Base-by-base conservation (phyloP, 805 yeast species). In the Hanseniaspora hatyaiensis region DNA sequence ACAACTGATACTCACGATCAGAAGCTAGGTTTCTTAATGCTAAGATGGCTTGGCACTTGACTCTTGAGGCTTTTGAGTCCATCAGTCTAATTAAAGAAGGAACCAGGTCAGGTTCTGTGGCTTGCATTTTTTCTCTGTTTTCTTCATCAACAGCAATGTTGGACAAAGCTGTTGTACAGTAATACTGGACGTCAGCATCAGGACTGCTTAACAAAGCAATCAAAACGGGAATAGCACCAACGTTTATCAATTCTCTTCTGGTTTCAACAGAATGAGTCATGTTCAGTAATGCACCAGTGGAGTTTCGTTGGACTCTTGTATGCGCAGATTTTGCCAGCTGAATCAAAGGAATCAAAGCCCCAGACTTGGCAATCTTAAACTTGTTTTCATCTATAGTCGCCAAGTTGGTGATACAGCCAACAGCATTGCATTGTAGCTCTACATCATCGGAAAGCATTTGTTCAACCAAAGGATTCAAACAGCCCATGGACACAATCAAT, bases 371-470 rank as follows among this genome's bases (percentile, higher is more conserved):
- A 58, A 92, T 92, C 63, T 86, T 87, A 46, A 92, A 80, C 65
- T 92, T 92, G 67, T 92, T 92, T 59, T 86, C 95, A 65, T 92
- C 99, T 66, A 85, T 95, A 6, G 98, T 92, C 6, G 98, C 98
- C 64, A 92, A 75, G 62, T 92, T 92, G 31, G 99, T 92, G 60
- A 92, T 88, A 64, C 98, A 92, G 15, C 99, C 99, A 50, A 92
- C 98, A 2, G 99, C 98, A 62, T 92, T 92, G 65, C 99, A 92
- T 67, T 92, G 98, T 33, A 92, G 97, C 65, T 92, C 99, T 50
- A 92, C 94, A 59, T 92, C 92, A 48, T 92, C 77, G 34, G 94
- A 82, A 82, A 86, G 82, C 99, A 92, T 92, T 67, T 92, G 98
- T 64, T 94, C 80, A 57, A 92, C 92, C 39, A 92, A 74, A 4